Evolutionary conservation across 805 yeast genomes (phyloP).

Genomic region (Saturnispora kantuleensis): DNA sequence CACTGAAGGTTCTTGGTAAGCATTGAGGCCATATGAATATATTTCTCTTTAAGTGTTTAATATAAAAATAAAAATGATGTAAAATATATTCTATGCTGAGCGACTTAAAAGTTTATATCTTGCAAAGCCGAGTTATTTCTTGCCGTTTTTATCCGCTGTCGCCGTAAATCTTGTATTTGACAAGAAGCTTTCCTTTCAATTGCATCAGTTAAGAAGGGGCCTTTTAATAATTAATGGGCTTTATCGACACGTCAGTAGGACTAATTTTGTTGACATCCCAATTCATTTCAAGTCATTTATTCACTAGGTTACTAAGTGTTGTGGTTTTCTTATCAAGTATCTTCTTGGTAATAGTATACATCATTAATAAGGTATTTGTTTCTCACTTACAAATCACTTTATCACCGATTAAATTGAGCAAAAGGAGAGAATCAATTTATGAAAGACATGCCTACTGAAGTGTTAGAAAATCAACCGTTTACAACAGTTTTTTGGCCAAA

Average conservation of each 20-base stretch:
- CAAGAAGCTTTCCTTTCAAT: too few relatives aligned
- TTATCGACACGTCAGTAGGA: not conserved
- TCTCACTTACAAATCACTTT: constrained; percentile 4
- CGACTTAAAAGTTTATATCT: too few relatives aligned
- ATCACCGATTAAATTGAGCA: constrained; percentile 4
- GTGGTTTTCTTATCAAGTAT: constrained; percentile 1
- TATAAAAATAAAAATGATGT: constrained; percentile 4
- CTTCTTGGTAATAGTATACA: not conserved
- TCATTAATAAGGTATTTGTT: constrained; percentile 9
- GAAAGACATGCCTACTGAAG: constrained; percentile 3
- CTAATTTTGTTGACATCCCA: not conserved
- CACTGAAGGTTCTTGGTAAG: constrained; percentile 27
- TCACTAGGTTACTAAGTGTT: constrained; percentile 5
- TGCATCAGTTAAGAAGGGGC: too few relatives aligned
- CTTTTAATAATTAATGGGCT: not conserved
- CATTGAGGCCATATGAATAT: constrained; percentile 7
- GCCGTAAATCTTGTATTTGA: too few relatives aligned
- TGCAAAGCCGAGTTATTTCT: not conserved
- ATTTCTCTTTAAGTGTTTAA: constrained; percentile 7
- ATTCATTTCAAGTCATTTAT: not conserved
- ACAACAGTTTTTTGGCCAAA: constrained; percentile 26
- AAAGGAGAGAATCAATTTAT: constrained; percentile 13
- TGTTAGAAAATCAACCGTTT: not conserved
- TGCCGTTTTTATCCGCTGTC: not conserved
- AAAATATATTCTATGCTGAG: not conserved